Conservation (phyloP, 2,329 filamentous ascomycete genomes). For the Pseudogymnoascus verrucosus region DNA sequence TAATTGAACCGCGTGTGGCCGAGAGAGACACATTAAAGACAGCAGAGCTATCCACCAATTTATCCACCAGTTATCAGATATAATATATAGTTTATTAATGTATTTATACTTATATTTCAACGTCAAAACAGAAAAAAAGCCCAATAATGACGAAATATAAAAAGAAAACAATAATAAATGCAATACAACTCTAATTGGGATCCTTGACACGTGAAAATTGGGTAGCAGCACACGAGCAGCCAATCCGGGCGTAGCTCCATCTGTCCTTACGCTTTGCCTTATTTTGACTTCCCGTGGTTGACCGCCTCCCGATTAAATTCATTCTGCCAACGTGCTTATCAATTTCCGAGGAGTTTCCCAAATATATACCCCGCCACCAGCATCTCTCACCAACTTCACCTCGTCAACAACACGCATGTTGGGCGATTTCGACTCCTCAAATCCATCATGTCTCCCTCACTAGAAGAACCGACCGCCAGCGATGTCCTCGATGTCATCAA, state of each 20-base stretch:
- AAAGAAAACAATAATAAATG: conserved; percentile 15
- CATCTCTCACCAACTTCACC: neutral
- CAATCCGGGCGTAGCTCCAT: neutral
- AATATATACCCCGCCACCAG: conserved; percentile 8
- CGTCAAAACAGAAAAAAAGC: neutral
- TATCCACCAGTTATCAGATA: neutral
- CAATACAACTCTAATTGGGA: neutral
- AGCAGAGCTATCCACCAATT: neutral
- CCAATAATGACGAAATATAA: neutral
- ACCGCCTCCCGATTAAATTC: neutral
- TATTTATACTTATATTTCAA: neutral
- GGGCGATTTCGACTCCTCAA: neutral
- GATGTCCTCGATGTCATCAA: conserved; percentile 61
- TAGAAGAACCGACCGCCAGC: conserved; percentile 52
- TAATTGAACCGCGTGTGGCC: neutral
- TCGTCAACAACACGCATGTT: neutral
- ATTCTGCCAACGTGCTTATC: conserved; percentile 9
- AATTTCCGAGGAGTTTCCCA: neutral
- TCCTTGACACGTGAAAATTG: conserved; percentile 3
- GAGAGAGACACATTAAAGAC: neutral
- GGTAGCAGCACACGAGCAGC: neutral
- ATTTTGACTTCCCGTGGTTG: neutral
- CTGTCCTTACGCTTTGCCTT: neutral
- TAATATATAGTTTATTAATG: neutral
- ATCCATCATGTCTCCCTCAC: conserved; percentile 65